Evolutionary conservation across 345 rosid species (phyloP).

Genomic region (Durio zibethinus): DNA sequence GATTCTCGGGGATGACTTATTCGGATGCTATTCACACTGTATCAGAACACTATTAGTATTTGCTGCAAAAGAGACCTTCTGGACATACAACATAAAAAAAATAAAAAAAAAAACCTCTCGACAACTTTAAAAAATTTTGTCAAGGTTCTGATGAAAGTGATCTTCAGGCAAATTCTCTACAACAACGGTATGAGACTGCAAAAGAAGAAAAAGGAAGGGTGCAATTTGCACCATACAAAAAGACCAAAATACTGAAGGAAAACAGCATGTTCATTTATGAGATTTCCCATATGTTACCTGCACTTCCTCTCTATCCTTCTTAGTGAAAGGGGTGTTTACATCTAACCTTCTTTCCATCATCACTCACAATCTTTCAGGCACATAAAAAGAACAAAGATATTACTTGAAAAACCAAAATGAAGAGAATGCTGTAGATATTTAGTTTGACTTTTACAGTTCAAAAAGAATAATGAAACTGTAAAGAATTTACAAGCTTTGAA

Average conservation of each 20-base stretch:
- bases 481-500: conserved; percentile 67
- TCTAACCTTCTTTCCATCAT: conserved; percentile 71
- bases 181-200: conserved; percentile 75
- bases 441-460: no score
- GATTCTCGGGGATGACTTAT: conserved; percentile 93
- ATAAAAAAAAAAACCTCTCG: conserved; percentile 51
- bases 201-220: not conserved
- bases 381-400: not conserved
- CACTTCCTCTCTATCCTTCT: conserved; percentile 74
- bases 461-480: not conserved
- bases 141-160: conserved; percentile 92
- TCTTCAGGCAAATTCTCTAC: conserved; percentile 98
- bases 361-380: conserved; percentile 57
- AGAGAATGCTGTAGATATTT: not conserved
- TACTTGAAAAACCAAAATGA: not conserved
- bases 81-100: not conserved
- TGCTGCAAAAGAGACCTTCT: not conserved
- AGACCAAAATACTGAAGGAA: not conserved
- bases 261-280: not conserved
- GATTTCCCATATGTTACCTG: conserved; percentile 38
- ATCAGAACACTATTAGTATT: not conserved
- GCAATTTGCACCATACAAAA: not conserved
- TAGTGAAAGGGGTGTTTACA: conserved; percentile 71
- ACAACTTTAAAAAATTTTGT: conserved; percentile 73
- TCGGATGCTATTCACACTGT: conserved; percentile 78